phyloP scores from a whole-genome alignment of 2,329 filamentous ascomycete species.

The Aureobasidium sp. region DNA sequence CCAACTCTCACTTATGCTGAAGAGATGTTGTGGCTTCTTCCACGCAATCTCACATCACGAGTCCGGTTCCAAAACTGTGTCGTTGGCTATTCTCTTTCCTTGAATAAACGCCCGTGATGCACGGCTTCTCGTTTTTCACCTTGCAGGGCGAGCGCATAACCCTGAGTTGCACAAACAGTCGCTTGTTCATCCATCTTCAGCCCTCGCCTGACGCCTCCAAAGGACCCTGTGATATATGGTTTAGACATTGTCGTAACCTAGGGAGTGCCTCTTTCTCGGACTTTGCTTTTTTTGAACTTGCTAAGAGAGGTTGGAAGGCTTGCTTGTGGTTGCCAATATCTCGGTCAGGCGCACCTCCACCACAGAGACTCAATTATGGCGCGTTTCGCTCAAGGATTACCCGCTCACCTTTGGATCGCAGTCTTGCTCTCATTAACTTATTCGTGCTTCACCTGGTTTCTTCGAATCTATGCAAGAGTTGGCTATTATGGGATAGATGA shows the following conservation, averaged over 20 bases:
- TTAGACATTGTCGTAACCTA: constrained; percentile 3
- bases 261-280: background rate
- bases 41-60: background rate
- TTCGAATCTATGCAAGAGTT: constrained; percentile 14
- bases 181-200: constrained; percentile 4
- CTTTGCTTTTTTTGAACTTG: constrained; percentile 5
- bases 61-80: background rate
- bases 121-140: constrained; percentile 2
- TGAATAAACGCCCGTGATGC: constrained; percentile 1
- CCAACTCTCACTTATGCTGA: background rate
- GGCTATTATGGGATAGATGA: constrained; percentile 14
- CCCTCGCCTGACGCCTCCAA: background rate
- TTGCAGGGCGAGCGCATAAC: constrained; percentile 13
- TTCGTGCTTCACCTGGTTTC: constrained; percentile 12
- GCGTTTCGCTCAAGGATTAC: constrained; percentile 5
- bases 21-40: background rate
- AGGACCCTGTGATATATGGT: constrained; percentile 12
- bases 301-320: constrained; percentile 2
- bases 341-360: background rate
- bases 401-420: constrained; percentile 12
- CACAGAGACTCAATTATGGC: background rate
- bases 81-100: constrained; percentile 3
- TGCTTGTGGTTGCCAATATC: background rate
- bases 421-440: constrained; percentile 10
- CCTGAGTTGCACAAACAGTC: constrained; percentile 8